Base-by-base conservation (phyloP, 768 basidiomycete genomes). In the Tricholoma matsutake region DNA sequence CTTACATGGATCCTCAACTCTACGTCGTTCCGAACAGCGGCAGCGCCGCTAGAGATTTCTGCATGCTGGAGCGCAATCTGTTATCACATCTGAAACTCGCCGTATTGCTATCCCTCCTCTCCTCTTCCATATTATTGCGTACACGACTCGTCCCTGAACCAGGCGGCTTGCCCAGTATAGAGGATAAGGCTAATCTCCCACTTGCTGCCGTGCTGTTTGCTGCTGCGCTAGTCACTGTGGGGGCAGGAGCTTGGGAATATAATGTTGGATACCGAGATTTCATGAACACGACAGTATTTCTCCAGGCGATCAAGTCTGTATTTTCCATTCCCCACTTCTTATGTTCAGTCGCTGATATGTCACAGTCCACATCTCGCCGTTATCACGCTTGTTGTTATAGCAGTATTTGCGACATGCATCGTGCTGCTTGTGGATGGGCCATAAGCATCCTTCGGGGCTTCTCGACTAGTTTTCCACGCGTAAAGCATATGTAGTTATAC, bases 21-120 rank as follows among this genome's bases (percentile, higher is more conserved):
- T 66, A 61, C 62, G 68, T 76, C 61, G 64, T 83, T 10, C 73
- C 78, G 56, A 83, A 85, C 64, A 71, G 71, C 25, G 85, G 85
- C 47, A 87, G 89, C 64, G 76, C 77, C 6, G 87, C 87, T n/a
- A 79, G 89, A 67, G 90, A 92, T 69, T 89, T 84, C 62, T 87
- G 83, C 72, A 89, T 91, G 88, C 79, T 92, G 13, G 90, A 91
- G 71, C 80, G 90, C 56, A 91, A 92, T 65, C 75, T 89, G 54
- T 76, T 92, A 32, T 81, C 88, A 0, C 86, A 92, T 68, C 61
- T 88, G 58, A 88, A 85, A 66, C 79, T 91, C 28, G 86, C 83
- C 5, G 74, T 89, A 9, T 73, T 92, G 22, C 76, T 92, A 29
- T 81, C 83, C 7, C 75, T 91, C 1, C 72, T 90, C 3, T 84